phyloP scores from a whole-genome alignment of 208 protist species.

The Acanthamoeba culbertsoni region DNA sequence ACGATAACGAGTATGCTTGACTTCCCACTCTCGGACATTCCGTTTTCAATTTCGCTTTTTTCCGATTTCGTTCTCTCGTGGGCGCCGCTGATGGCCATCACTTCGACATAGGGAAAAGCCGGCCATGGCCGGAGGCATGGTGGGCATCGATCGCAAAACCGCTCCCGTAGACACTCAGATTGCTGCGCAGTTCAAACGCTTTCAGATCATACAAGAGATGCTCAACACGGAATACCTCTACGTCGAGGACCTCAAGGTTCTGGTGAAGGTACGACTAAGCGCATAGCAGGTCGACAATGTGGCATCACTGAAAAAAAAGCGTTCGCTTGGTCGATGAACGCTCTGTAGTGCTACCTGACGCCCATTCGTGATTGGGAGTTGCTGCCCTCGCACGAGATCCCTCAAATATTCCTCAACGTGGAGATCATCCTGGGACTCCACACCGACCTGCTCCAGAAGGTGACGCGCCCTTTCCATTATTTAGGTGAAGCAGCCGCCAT shows the following conservation, averaged over 20 bases:
- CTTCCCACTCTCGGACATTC: not conserved
- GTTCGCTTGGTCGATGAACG: too few relatives aligned
- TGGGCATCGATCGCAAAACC: conserved; percentile 20
- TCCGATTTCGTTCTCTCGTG: too few relatives aligned
- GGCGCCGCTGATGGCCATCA: not conserved
- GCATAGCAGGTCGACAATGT: too few relatives aligned
- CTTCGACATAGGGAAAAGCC: not conserved
- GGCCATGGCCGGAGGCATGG: not conserved
- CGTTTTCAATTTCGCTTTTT: not conserved
- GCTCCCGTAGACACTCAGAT: not conserved
- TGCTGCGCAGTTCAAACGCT: conserved; percentile 14
- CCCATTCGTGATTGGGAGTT: conserved; percentile 6
- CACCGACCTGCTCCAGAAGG: not conserved
- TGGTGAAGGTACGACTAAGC: conserved; percentile 1
- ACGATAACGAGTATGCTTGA: not conserved
- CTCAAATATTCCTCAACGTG: conserved; percentile 18
- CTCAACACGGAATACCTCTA: conserved; percentile 38
- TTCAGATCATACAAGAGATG: conserved; percentile 27
- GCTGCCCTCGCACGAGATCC: conserved; percentile 21
- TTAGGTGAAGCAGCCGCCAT: not conserved
- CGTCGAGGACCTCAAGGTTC: conserved; percentile 9
- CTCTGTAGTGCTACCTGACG: not conserved
- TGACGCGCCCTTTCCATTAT: not conserved
- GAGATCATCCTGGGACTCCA: conserved; percentile 10
- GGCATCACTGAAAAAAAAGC: too few relatives aligned